Evolutionary conservation across 1,139 yeast species (phyloP).

Genomic region (Scheffersomyces illinoinensis): DNA sequence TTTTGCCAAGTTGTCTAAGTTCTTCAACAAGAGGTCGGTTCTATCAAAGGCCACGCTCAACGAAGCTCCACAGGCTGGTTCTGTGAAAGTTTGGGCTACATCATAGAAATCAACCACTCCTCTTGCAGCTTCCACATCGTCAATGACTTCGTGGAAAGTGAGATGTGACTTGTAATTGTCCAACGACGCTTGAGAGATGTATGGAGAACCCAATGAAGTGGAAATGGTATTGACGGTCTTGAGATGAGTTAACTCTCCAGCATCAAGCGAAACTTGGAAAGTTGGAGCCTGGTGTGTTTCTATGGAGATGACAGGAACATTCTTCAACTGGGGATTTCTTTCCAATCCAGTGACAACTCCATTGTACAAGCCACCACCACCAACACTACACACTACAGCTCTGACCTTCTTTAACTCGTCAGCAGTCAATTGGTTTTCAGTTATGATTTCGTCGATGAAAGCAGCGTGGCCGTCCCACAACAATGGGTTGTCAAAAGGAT

Average conservation of each 20-base stretch:
- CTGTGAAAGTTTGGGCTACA: slow-evolving; percentile 26
- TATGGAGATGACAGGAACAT: slow-evolving; percentile 30
- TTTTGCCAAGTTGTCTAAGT: slow-evolving; percentile 21
- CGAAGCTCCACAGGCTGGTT: slow-evolving; percentile 49
- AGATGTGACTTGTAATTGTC: slow-evolving; percentile 23
- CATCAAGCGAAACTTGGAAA: slow-evolving; percentile 31
- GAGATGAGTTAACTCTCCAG: slow-evolving; percentile 28
- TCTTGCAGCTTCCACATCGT: slow-evolving; percentile 36
- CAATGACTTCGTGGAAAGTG: slow-evolving; percentile 26
- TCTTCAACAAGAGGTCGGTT: slow-evolving; percentile 18
- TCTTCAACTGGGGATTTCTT: slow-evolving; percentile 15
- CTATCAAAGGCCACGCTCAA: slow-evolving; percentile 27
- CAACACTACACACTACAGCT: slow-evolving; percentile 43
- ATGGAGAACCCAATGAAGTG: slow-evolving; percentile 43
- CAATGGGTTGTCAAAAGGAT: slow-evolving; percentile 41
- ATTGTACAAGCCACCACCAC: slow-evolving; percentile 47
- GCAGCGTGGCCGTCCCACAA: slow-evolving; percentile 44
- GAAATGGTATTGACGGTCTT: slow-evolving; percentile 34
- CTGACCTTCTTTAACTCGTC: slow-evolving; percentile 21
- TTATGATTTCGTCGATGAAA: slow-evolving; percentile 33
- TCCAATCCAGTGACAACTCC: slow-evolving; percentile 36
- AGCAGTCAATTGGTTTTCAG: slow-evolving; percentile 16
- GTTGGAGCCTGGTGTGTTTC: slow-evolving; percentile 45
- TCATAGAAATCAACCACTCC: slow-evolving; percentile 30
- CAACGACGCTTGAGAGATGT: slow-evolving; percentile 30